A percentile compares a stretch with the other conserved stretches of the same genome.
Conservation (phyloP, 2,329 filamentous ascomycete genomes). For the Coniella lustricola region DNA sequence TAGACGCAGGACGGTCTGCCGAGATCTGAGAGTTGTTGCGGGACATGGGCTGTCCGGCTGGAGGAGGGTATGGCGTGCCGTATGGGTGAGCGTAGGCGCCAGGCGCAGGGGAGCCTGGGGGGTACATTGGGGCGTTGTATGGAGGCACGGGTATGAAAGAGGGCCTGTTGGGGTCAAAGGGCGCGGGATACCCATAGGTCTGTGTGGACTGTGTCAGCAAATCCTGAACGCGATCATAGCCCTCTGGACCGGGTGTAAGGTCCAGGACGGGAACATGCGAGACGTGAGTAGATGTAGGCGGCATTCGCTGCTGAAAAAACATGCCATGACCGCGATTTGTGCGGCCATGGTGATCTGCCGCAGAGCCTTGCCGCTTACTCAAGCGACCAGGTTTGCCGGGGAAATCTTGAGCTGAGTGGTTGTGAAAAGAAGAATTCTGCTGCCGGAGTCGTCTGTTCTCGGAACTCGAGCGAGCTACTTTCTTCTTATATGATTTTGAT, state of each 20-base stretch:
- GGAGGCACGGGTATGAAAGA: conserved; percentile 11
- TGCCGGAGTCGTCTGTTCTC: conserved; percentile 35
- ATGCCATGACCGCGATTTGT: conserved; percentile 1
- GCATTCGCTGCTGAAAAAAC: conserved; percentile 13
- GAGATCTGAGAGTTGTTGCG: conserved; percentile 76
- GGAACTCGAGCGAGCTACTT: conserved; percentile 37
- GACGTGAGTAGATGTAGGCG: conserved; percentile 21
- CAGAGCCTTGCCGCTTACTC: conserved; percentile 38
- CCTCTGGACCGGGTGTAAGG: conserved; percentile 57
- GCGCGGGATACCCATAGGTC: conserved; percentile 45
- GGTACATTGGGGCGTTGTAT: conserved; percentile 18
- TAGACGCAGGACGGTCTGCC: conserved; percentile 51
- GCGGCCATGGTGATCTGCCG: conserved; percentile 18
- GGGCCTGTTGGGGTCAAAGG: conserved; percentile 42
- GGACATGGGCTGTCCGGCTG: conserved; percentile 64
- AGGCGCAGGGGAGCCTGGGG: conserved; percentile 40
- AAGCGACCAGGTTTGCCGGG: conserved; percentile 33
- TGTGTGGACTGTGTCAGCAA: conserved; percentile 66
- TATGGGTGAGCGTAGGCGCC: conserved; percentile 43
- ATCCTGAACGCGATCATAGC: conserved; percentile 70
- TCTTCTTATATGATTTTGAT: conserved; percentile 34
- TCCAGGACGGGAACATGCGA: conserved; percentile 29
- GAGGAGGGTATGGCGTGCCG: conserved; percentile 30
- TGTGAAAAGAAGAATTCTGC: conserved; percentile 31
- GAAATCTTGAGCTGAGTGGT: conserved; percentile 26